Percentiles rank a stretch among this genome's conserved stretches.
phyloP scores from a whole-genome alignment of 352 stramenopile genomes.

The Globisporangium heterothallicum region DNA sequence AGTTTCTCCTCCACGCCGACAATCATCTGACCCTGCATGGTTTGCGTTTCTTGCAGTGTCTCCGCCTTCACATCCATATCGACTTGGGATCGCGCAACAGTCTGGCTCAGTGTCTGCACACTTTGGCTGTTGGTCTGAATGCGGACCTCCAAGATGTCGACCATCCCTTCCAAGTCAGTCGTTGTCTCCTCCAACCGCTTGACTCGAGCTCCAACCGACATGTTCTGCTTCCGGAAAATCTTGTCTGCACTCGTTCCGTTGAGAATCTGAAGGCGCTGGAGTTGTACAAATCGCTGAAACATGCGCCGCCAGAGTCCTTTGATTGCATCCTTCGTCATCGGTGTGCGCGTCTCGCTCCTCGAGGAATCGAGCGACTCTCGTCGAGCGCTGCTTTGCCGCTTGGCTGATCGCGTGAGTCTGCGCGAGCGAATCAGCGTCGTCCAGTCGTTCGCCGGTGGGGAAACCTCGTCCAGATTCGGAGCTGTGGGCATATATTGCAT shows the following conservation, averaged over 20 bases:
- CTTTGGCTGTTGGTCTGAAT: constrained; percentile 33
- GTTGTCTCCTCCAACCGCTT: constrained; percentile 51
- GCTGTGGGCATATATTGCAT: constrained; percentile 24
- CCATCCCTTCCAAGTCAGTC: constrained; percentile 39
- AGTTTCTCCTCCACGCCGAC: constrained; percentile 57
- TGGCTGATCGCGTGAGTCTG: constrained; percentile 20
- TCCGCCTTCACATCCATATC: constrained; percentile 32
- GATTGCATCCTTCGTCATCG: constrained; percentile 34
- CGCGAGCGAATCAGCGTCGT: constrained; percentile 26
- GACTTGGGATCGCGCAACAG: constrained; percentile 29
- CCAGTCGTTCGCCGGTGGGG: neutral
- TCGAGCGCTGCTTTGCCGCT: constrained; percentile 19
- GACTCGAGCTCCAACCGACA: constrained; percentile 59
- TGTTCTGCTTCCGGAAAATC: constrained; percentile 53
- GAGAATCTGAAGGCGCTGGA: constrained; percentile 48
- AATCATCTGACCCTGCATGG: constrained; percentile 34
- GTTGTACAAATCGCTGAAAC: constrained; percentile 45
- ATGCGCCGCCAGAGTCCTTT: constrained; percentile 38
- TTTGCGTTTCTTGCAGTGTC: constrained; percentile 36
- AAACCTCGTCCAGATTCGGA: constrained; percentile 19
- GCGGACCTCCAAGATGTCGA: constrained; percentile 39
- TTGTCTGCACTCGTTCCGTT: constrained; percentile 43
- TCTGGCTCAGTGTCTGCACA: constrained; percentile 31
- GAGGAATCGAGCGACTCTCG: constrained; percentile 17
- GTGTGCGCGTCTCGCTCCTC: constrained; percentile 10